Evolutionary conservation across 306 rosid species (phyloP), one percentile per base, ranked within the genome.

Genomic region (Sophora flavescens): DNA sequence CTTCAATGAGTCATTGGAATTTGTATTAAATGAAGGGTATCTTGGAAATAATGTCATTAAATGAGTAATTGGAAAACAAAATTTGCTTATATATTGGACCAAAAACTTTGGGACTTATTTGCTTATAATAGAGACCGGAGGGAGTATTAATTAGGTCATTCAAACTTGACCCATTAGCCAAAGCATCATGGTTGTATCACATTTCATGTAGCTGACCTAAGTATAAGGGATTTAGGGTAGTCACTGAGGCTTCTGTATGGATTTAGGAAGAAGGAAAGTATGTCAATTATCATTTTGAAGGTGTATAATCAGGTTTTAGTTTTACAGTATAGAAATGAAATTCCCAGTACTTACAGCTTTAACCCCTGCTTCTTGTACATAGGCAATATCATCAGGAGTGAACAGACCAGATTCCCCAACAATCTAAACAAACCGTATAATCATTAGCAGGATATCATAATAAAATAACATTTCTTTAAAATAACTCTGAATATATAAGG

Each of bases 401-500:
- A 89, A 95, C 39, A 95, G 82, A 52, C 97, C 99, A 47, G 99
- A 95, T 84, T 95, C 99, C 56, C 99, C 99, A 5, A 92, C 99
- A 53, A 95, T 84, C 97, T 92, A 78, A 57, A 73, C 59, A 77
- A 65, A 67, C 68, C 84, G 68, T 60, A 60, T 11, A 80, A 45
- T 28, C 66, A 58, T 57, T 11, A 70, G 59, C 51, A 22, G 12
- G 74, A 38, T 50, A 36, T 66, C 72, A 68, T 50, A 44, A 63
- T 18, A 13, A 45, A 33, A 2, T 15, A n/a, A 18, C n/a, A n/a
- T 11, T 32, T 68, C 41, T 61, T 68, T 63, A 18, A 72, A 47
- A 33, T 63, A 70, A 15, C 30, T 47, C 12, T 42, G 3, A 14
- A 51, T 52, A 35, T 68, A 56, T 22, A 54, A 64, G 64, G 52